phyloP scores from a whole-genome alignment of 179 eudicot species.

The Amaranthus tricolor region DNA sequence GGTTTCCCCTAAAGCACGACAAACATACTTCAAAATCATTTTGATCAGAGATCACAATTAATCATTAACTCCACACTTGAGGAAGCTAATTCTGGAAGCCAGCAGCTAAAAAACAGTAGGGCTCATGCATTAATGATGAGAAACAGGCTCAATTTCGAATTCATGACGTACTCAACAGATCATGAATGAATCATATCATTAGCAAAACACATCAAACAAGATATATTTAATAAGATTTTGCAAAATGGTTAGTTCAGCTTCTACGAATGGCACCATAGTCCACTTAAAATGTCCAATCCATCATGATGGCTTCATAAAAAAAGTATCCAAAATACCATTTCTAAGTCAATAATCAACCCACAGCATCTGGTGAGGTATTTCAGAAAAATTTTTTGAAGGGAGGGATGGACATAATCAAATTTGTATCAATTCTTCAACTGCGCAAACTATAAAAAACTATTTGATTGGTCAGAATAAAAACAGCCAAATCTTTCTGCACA shows the following conservation, averaged over 20 bases:
- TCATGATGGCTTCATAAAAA: background rate
- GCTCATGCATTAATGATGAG: background rate
- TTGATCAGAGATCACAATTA: slow-evolving; percentile 13
- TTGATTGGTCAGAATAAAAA: background rate
- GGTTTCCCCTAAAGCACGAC: slow-evolving; percentile 60
- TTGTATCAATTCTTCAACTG: background rate
- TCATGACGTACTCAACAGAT: background rate
- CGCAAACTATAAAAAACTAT: background rate
- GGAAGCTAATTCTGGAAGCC: background rate
- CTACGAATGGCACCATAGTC: background rate
- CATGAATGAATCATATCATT: background rate
- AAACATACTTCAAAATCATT: background rate
- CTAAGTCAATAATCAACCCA: background rate
- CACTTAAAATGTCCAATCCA: background rate
- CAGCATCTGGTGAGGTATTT: background rate
- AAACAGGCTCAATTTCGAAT: background rate
- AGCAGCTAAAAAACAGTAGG: background rate
- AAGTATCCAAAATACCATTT: background rate
- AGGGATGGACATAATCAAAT: background rate
- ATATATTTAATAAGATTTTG: background rate
- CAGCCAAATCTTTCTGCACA: background rate
- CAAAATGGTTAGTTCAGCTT: background rate
- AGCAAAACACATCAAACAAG: background rate
- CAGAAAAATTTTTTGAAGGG: background rate
- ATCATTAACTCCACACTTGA: background rate